Percentiles rank a stretch among this genome's conserved stretches.
Conservation (phyloP, 148 eudicot species). For the Camellia granthamiana region DNA sequence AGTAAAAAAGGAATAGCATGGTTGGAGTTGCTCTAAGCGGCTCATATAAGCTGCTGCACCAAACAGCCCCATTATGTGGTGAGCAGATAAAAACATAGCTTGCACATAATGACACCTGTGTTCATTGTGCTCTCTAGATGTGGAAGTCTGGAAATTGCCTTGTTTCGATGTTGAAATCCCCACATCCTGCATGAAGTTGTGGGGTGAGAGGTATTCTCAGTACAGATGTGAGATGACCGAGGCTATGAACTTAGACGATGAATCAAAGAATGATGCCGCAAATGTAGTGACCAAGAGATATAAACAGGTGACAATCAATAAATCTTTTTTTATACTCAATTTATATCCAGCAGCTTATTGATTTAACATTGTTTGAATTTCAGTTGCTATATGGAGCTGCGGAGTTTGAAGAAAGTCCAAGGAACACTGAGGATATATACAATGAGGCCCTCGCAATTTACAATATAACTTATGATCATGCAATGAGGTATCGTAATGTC, state of each 20-base stretch:
- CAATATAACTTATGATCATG: constrained; percentile 43
- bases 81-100: neutral
- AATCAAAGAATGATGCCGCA: constrained; percentile 32
- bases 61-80: neutral
- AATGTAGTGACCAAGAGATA: constrained; percentile 40
- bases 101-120: neutral
- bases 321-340: neutral
- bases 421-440: constrained; percentile 33
- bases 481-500: constrained; percentile 9
- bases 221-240: constrained; percentile 49
- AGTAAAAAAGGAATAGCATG: too few species aligned
- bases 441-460: constrained; percentile 62
- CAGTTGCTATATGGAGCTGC: constrained; percentile 56
- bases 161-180: constrained; percentile 46
- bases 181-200: constrained; percentile 11
- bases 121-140: constrained; percentile 9
- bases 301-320: constrained; percentile 40
- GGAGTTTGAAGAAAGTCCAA: constrained; percentile 47
- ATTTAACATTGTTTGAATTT: constrained; percentile 5
- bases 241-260: constrained; percentile 20
- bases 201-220: constrained; percentile 35
- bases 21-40: too few species aligned
- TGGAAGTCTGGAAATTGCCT: constrained; percentile 46
- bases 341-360: neutral
- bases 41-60: too few species aligned